Evolutionary conservation across 352 stramenopile species (phyloP), one percentile per base, ranked within the genome.

Genomic region (Pythium scleroteichum): DNA sequence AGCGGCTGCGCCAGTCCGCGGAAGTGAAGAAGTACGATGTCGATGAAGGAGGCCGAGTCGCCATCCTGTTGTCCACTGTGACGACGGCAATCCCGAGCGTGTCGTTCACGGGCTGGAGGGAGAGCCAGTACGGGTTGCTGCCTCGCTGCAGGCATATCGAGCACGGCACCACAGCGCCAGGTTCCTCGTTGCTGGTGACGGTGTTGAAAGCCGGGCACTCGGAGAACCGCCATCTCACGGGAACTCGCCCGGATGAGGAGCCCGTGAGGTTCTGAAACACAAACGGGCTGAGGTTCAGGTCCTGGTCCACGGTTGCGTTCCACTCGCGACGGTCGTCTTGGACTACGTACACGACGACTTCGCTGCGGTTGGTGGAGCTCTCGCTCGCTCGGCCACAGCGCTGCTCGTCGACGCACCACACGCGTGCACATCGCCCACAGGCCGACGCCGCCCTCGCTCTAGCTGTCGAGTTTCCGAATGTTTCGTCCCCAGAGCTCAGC

Each of bases 51-150:
- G 14, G 12, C 9, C 53, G 35, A 22, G n/a, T 41, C 6, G 51
- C 26, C 1, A 14, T 16, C 4, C 19, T 23, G 40, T 61, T 55
- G 42, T 73, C 68, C 19, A 78, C 56, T 13, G 16, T 32, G 13
- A 78, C 27, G 6, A 35, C 24, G n/a, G 38, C 41, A 8, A 78
- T 56, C 4, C 71, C 71, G 1, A 62, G 44, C 10, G 61, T 61
- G 20, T 66, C 42, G 57, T 79, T 76, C 42, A 67, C 57, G 2
- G 71, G 64, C 46, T 79, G 71, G 1, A 79, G 41, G 8, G 66
- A 54, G 17, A 72, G 20, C 59, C 65, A 76, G 48, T 62, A 59
- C 16, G 62, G 19, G 23, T 23, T 72, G 57, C 64, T 75, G 39
- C 53, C 60, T 8, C 17, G 12, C 16, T 65, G 73, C 19, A 69